Evolutionary conservation across 2,329 filamentous ascomycete species (phyloP), one percentile per base, ranked within the genome.

Genomic region (Annulohypoxylon truncatum): DNA sequence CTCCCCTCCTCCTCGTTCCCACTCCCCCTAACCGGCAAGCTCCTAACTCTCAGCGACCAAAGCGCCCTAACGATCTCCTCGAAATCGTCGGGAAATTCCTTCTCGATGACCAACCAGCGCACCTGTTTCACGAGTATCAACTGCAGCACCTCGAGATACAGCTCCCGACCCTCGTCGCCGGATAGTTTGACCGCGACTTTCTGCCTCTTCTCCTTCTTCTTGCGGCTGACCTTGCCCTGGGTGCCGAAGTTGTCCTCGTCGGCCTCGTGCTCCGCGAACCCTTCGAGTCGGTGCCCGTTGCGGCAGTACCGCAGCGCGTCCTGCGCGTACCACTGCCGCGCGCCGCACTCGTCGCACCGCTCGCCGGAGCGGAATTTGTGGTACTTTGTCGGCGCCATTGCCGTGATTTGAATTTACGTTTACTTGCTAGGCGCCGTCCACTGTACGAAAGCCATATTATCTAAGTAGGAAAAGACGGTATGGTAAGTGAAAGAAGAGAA

Each of bases 121-220:
- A 93, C 81, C 81, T 98, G 95, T 75, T 91, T 92, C 76, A 94
- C 89, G 26, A 99, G 81, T 50, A 98, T 85, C 29, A 97, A 82
- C 78, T 98, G 95, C 64, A 96, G 87, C 68, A 89, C 91, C 76
- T 97, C 91, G 33, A 98, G 83, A 76, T 92, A 97, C 22, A 97
- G 85, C 68, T 91, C 88, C 69, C 89, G 88, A 12, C 91, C 95
- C 56, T 88, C 85, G 48, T 87, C 82, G 42, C 94, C 94, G 4
- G 78, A 78, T 52, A 92, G 82, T 74, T 90, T 85, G 63, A 82
- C 82, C 50, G 82, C 82, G 48, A 84, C 80, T 50, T 82, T 87
- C 73, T 87, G 82, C 55, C 82, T 82, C 22, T 80, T 77, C 73
- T 88, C 87, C 68, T 86, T 90, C 76, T 88, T 86, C 66, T 84